These are phyloP conservation scores for Myriosclerotinia duriaeana DNA, from an alignment of 2,329 filamentous ascomycete species.

Conservation along the genomic window DNA sequence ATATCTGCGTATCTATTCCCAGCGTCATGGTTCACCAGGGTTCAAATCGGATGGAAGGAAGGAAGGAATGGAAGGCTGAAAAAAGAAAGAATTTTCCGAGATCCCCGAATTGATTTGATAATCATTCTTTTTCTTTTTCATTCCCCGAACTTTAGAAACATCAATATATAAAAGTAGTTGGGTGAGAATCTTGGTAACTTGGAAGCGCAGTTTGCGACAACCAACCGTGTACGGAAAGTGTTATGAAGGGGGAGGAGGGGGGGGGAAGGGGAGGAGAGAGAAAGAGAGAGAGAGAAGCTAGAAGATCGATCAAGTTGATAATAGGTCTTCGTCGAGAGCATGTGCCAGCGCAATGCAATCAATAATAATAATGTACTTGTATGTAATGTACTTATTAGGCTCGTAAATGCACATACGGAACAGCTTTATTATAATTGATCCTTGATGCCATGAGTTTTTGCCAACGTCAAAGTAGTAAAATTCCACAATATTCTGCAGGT, in stretches of 20 bases:
- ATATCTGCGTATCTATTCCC: constrained; percentile 12
- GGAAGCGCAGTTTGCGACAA: background rate
- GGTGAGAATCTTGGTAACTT: background rate
- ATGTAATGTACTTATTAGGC: background rate
- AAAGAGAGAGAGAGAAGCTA: background rate
- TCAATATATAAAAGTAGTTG: background rate
- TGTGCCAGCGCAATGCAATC: background rate
- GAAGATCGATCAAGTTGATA: background rate
- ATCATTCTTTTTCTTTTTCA: background rate
- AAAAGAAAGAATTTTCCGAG: constrained; percentile 14
- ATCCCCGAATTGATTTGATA: constrained; percentile 20
- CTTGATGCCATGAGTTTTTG: constrained; percentile 12
- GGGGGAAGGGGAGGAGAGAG: too few relatives aligned
- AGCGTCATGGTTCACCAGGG: constrained; percentile 22
- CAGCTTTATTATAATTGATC: constrained; percentile 4
- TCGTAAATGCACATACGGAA: constrained; percentile 3
- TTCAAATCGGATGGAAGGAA: constrained; percentile 13
- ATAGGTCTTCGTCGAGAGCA: background rate
- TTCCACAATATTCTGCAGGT: constrained; percentile 16
- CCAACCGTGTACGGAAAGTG: background rate
- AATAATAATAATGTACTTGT: too few relatives aligned
- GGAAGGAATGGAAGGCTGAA: constrained; percentile 22
- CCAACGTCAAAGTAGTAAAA: constrained; percentile 6
- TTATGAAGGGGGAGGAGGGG: background rate
- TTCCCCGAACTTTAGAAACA: constrained; percentile 6